Percentiles rank a stretch among this genome's conserved stretches.
Conservation (phyloP, 176 grass and related monocot species). For the Cymbopogon citratus region DNA sequence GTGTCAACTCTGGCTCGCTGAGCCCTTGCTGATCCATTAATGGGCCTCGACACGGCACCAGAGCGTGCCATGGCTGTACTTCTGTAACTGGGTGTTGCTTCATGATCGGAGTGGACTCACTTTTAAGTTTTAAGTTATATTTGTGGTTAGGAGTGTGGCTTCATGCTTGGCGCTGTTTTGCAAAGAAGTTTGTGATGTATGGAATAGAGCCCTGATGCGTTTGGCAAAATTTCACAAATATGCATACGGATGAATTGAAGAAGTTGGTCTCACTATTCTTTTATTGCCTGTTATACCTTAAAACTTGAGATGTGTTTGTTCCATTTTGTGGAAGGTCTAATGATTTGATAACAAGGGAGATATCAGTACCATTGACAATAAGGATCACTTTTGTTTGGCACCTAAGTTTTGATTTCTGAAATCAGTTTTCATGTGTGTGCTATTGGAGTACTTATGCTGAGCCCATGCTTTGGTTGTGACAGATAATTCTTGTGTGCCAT, state of each 20-base stretch:
- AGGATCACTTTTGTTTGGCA: not conserved
- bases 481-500: not conserved
- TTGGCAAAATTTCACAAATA: not conserved
- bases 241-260: not conserved
- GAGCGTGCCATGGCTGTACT: not conserved
- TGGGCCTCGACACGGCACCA: not conserved
- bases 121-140: not conserved
- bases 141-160: not conserved
- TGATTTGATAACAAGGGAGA: not conserved
- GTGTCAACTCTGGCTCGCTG: not conserved
- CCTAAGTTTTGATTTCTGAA: not conserved
- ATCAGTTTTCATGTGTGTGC: not conserved
- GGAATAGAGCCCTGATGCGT: not conserved
- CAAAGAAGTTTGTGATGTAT: not conserved
- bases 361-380: not conserved
- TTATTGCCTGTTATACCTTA: not conserved
- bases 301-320: not conserved
- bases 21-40: not conserved
- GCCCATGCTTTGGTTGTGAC: not conserved
- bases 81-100: not conserved
- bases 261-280: not conserved
- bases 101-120: not conserved
- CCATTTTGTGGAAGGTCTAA: not conserved
- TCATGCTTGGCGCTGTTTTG: not conserved
- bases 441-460: not conserved